Base-by-base conservation (phyloP, 2,329 filamentous ascomycete species). In the Pestalotiopsis sp. region DNA sequence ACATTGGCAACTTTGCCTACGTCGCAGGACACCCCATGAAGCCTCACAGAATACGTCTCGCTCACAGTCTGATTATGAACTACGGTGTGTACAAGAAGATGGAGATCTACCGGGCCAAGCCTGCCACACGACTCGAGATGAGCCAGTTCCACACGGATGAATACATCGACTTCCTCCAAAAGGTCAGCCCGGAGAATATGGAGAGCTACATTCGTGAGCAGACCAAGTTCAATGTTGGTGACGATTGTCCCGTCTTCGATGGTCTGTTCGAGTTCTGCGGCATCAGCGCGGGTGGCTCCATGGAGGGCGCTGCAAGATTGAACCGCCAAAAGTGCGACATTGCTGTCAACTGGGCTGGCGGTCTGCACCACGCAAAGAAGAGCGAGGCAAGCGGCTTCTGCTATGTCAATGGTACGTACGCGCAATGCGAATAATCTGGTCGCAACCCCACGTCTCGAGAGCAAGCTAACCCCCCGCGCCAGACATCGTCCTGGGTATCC, bases 11-110 rank as follows among this genome's bases (percentile, higher is more conserved):
- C 81, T 98, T 98, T 84, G 94, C 95, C 78, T 98, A 98, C 77
- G 94, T 97, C 68, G 94, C 94, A 70, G 94, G 94, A 22, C 96
- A 99, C 84, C 96, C 96, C 56, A 99, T 99, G 96, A 99, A 99
- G 81, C 96, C 96, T 70, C 97, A 97, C 88, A 92, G 96, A 24
- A 91, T 99, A 75, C 94, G 94, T 22, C 83, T 99, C 72, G 97
- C 96, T 63, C 97, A 99, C 80, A 96, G 97, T 76, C 87, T 99
- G 73, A 94, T 99, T 67, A 92, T 98, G 85, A 94, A 96, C 68
- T 98, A 98, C 83, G 94, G 95, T 69, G 89, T 98, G 69, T 97
- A 98, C 80, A 92, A 96, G 79, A 94, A 94, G 75, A 97, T 99
- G 92, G 95, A 98, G 79, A 91, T 97, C 60, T 98, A 97, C 78